Conservation (phyloP, 257 asterid species). For the Coffea canephora region DNA sequence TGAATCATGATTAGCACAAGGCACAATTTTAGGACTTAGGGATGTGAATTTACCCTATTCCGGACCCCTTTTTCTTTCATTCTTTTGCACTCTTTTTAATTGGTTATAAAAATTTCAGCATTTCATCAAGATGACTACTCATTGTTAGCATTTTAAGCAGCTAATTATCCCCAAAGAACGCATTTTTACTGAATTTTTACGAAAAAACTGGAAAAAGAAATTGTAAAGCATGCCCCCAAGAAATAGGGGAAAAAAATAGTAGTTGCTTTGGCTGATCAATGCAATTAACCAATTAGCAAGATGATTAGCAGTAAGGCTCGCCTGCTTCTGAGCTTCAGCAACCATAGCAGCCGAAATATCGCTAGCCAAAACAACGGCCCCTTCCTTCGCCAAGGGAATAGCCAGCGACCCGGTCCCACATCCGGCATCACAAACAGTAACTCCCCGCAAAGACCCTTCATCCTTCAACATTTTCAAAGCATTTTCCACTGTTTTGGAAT, state of each 20-base stretch:
- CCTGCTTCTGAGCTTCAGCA: constrained; percentile 84
- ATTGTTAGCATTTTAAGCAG: background rate
- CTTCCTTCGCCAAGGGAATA: constrained; percentile 89
- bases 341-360: constrained; percentile 97
- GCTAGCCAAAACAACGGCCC: constrained; percentile 78
- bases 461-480: constrained; percentile 77
- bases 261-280: background rate
- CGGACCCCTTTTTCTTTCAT: background rate
- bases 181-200: background rate
- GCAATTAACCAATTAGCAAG: background rate
- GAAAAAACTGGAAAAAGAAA: background rate
- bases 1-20: background rate
- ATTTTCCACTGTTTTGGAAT: constrained; percentile 81
- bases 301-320: background rate
- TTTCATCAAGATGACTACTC: background rate
- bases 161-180: background rate
- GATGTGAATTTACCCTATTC: background rate
- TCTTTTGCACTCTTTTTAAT: background rate
- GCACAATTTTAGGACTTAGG: background rate
- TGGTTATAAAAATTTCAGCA: background rate
- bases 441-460: constrained; percentile 65
- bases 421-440: constrained; percentile 89
- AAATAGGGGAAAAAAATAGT: background rate
- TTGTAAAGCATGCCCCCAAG: background rate
- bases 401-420: constrained; percentile 88